Conservation (phyloP, 768 basidiomycete species). For the Podaxis carcinomalis region DNA sequence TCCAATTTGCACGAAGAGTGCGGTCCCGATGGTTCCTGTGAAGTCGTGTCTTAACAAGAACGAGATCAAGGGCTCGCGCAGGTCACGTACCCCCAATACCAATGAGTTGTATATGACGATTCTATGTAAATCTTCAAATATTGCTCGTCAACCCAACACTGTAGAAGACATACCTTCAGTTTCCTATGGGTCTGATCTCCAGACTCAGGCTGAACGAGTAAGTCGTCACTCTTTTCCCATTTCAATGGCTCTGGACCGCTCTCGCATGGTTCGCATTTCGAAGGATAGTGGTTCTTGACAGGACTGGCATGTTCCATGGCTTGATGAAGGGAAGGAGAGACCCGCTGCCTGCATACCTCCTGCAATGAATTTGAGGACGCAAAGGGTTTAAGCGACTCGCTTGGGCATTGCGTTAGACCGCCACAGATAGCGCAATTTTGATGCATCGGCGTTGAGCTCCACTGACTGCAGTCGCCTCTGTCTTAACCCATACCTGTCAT, state of each 20-base stretch:
- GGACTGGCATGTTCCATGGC: not conserved
- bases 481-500: too few species aligned
- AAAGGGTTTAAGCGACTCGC: not conserved
- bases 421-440: not conserved
- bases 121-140: conserved; percentile 21
- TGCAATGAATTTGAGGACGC: not conserved
- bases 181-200: conserved; percentile 33
- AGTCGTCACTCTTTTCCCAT: not conserved
- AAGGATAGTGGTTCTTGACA: not conserved
- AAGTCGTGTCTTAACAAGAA: conserved; percentile 1
- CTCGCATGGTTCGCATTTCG: not conserved
- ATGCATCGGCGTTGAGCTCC: not conserved
- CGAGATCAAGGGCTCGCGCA: not conserved
- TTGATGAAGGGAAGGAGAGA: not conserved
- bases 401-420: not conserved
- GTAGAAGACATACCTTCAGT: conserved; percentile 27
- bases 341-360: not conserved
- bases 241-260: not conserved
- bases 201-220: not conserved
- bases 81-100: conserved; percentile 39
- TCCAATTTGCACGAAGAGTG: conserved; percentile 74
- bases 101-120: conserved; percentile 49
- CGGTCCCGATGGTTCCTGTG: conserved; percentile 68
- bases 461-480: not conserved
- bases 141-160: not conserved